A percentile compares a stretch with the other conserved stretches of the same genome.
Evolutionary conservation across 768 basidiomycete species (phyloP).

Genomic region (Tricholoma sp.): DNA sequence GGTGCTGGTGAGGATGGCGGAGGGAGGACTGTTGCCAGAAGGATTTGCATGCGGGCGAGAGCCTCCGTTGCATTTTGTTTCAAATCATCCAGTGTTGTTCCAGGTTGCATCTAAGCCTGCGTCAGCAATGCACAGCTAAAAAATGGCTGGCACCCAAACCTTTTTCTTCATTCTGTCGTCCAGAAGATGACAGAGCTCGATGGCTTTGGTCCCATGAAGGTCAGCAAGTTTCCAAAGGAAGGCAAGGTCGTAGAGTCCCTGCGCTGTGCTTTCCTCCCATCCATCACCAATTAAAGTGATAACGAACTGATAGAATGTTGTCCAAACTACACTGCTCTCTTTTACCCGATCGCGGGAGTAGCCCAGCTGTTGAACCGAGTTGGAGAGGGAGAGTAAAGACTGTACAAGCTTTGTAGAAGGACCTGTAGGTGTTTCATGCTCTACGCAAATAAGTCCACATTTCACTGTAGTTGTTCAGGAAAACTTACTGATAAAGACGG

Average conservation of each 20-base stretch:
- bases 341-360: slow-evolving; percentile 32
- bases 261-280: slow-evolving; percentile 21
- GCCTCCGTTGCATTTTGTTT: slow-evolving; percentile 31
- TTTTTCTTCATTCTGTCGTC: slow-evolving; percentile 20
- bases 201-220: slow-evolving; percentile 28
- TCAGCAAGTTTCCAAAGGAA: slow-evolving; percentile 42
- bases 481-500: slow-evolving; percentile 21
- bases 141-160: slow-evolving; percentile 1
- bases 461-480: neutral
- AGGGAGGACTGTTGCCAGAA: slow-evolving; percentile 58
- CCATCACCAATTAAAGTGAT: slow-evolving; percentile 26
- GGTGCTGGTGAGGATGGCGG: slow-evolving; percentile 11
- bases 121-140: slow-evolving; percentile 1
- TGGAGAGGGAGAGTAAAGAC: slow-evolving; percentile 49
- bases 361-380: slow-evolving; percentile 52
- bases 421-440: slow-evolving; percentile 21
- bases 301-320: slow-evolving; percentile 37
- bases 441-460: slow-evolving; percentile 3
- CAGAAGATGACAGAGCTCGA: slow-evolving; percentile 20
- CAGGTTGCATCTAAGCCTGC: slow-evolving; percentile 10
- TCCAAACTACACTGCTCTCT: slow-evolving; percentile 30
- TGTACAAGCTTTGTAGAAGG: slow-evolving; percentile 53
- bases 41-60: slow-evolving; percentile 52
- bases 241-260: slow-evolving; percentile 40
- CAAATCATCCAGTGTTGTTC: slow-evolving; percentile 7